phyloP scores from a whole-genome alignment of 108 stramenopile genomes.

The Tribonema minus region DNA sequence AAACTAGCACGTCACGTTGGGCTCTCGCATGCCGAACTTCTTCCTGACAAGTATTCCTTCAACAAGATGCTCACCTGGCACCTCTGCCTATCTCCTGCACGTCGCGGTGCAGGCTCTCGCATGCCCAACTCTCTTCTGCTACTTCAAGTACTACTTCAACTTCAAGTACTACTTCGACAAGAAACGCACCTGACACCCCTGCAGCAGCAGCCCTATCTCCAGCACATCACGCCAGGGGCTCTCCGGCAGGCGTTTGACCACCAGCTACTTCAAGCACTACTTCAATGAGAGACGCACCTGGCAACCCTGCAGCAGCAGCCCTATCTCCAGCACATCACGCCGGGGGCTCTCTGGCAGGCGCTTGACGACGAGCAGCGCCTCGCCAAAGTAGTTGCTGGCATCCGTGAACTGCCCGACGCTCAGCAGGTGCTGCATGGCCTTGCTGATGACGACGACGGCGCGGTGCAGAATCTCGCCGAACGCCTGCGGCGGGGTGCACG shows the following conservation, averaged over 20 bases:
- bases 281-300: too few relatives aligned
- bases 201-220: conserved; percentile 15
- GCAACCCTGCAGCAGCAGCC: conserved; percentile 24
- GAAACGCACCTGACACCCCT: conserved; percentile 26
- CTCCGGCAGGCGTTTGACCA: background rate
- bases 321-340: background rate
- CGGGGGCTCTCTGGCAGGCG: background rate
- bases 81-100: too few relatives aligned
- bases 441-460: background rate
- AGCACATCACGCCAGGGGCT: background rate
- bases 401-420: conserved; percentile 17
- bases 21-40: too few relatives aligned
- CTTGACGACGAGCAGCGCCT: background rate
- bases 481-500: too few relatives aligned
- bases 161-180: too few relatives aligned
- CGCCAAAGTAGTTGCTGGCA: conserved; percentile 2
- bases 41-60: too few relatives aligned
- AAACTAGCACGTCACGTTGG: too few relatives aligned
- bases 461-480: background rate
- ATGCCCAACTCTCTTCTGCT: too few relatives aligned
- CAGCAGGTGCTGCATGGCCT: conserved; percentile 3
- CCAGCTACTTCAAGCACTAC: too few relatives aligned
- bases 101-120: too few relatives aligned
- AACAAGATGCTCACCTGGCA: too few relatives aligned
- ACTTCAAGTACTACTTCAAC: too few relatives aligned